Evolutionary conservation across 208 protist species (phyloP), one percentile per base, ranked within the genome.

Genomic region (Leishmania braziliensis): DNA sequence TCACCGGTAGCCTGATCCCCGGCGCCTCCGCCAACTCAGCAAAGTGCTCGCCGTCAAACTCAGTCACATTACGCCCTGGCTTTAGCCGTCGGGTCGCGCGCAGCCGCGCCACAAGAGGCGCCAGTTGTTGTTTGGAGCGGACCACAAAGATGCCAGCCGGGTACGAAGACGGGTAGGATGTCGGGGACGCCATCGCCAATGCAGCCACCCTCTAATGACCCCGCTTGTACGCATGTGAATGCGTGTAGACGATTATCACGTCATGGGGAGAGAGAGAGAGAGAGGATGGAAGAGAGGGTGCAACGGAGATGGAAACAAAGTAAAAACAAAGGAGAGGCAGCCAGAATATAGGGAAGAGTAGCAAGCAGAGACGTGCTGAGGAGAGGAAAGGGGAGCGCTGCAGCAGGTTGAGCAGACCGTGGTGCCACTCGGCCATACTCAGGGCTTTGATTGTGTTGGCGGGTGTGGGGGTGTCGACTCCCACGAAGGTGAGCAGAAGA

Each of bases 111-210:
- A 94, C 85, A 2, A 92, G 75, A n/a, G 78, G 79, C 2, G 70
- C 77, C 8, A 94, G 77, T 8, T 84, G 74, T 23, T 39, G 77
- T 43, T 75, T 70, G 12, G 81, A 77, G 14, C 29, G 50, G 62
- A 94, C 89, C 26, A 94, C 26, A 63, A 88, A 91, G 29, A 87
- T 86, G 9, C 87, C 88, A 39, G 85, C 77, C 0, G 89, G 91
- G 65, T 88, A 92, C 39, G 63, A 85, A 20, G 46, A 0, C 5
- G 82, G 73, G 74, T 85, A 79, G 51, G 23, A 39, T 29, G n/a
- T n/a, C 29, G 50, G 10, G 51, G 72, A 62, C 18, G 72, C 4
- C 72, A 76, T 62, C 6, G 51, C 18, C 39, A 33, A 54, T 58
- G 72, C 33, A 23, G 53, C 50, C 23, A 10, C 36, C 3, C 50